Base-by-base conservation (phyloP, 441 rosid genomes). In the Gossypium davidsonii region DNA sequence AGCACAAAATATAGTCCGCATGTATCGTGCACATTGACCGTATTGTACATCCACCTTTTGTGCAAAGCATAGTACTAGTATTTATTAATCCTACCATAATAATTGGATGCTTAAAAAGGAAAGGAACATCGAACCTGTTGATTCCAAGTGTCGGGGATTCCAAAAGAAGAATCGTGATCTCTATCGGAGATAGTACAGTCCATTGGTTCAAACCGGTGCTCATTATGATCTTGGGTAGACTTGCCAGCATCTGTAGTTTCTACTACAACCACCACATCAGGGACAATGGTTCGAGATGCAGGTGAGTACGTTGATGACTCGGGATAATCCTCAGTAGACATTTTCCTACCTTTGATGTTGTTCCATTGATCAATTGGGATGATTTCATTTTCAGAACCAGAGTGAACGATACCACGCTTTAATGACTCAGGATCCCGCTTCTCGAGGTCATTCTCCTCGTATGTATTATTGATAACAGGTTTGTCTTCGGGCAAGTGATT, bases 41-140 rank as follows among this genome's bases (percentile, higher is more conserved):
- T 12, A 25, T 5, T 18, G 56, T 18, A 44, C 9, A 44, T 10
- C 31, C 28, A 20, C 34, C 10, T 8, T 37, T 17, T 39, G 37
- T 31, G 37, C 52, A n/a, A 6, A 7, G 28, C 31, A n/a, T 8
- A 15, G 28, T 67, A 26, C 23, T 49, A 48, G 15, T 17, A 53
- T 18, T 17, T 55, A 55, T 2, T 39, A 39, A 39, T 63, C 46
- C 42, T 66, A 57, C 66, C 23, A 28, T 55, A 60, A 21, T 9
- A 65, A 55, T 65, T 12, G 15, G n/a, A 56, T 2, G 21, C 37
- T 23, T 37, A 23, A 62, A 12, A 26, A 18, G 49, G n/a, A 51
- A 31, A 78, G 44, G 66, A 51, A 73, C 65, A 77, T 23, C 79
- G 70, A 71, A 89, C 91, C 91, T 87, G 83, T 71, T 58, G 74